Evolutionary conservation across 2,329 filamentous ascomycete genomes (phyloP).

Genomic region (Aphanoascus verrucosus): DNA sequence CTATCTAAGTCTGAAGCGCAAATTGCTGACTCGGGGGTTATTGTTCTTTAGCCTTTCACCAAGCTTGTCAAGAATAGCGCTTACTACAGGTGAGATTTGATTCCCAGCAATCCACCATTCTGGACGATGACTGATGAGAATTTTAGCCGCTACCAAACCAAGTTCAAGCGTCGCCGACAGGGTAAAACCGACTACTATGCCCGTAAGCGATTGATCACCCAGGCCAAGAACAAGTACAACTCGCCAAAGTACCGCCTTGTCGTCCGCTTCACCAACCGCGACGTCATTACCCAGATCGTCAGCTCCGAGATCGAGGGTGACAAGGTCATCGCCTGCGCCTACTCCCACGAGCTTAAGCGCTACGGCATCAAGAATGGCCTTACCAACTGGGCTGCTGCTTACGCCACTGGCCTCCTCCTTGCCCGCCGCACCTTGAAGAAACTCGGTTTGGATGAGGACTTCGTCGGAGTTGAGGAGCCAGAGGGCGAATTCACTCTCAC

Average conservation of each 20-base stretch:
- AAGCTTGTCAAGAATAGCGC: conserved; percentile 96
- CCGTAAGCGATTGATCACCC: conserved; percentile 97
- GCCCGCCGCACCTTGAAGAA: conserved; percentile 95
- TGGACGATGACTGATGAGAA: conserved; percentile 17
- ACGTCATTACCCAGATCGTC: conserved; percentile 97
- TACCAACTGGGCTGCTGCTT: conserved; percentile 98
- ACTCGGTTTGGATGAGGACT: conserved; percentile 87
- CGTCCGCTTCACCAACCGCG: conserved; percentile 98
- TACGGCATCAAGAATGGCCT: conserved; percentile 98
- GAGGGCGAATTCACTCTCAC: conserved; percentile 94
- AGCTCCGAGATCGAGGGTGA: conserved; percentile 92
- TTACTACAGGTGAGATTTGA: conserved; percentile 90
- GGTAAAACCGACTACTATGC: conserved; percentile 99
- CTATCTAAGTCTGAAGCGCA: conserved; percentile 74
- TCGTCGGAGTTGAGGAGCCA: conserved; percentile 91
- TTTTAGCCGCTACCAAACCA: conserved; percentile 91
- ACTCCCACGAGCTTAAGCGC: conserved; percentile 93
- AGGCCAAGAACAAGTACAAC: conserved; percentile 99
- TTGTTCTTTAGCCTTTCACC: conserved; percentile 61
- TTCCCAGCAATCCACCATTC: conserved; percentile 9
- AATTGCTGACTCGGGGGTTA: conserved; percentile 95
- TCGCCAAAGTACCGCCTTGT: conserved; percentile 99
- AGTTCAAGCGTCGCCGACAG: conserved; percentile 93
- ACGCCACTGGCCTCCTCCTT: conserved; percentile 91
- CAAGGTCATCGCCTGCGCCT: conserved; percentile 89